Conservation (phyloP, 345 rosid species). For the Syzygium grande region DNA sequence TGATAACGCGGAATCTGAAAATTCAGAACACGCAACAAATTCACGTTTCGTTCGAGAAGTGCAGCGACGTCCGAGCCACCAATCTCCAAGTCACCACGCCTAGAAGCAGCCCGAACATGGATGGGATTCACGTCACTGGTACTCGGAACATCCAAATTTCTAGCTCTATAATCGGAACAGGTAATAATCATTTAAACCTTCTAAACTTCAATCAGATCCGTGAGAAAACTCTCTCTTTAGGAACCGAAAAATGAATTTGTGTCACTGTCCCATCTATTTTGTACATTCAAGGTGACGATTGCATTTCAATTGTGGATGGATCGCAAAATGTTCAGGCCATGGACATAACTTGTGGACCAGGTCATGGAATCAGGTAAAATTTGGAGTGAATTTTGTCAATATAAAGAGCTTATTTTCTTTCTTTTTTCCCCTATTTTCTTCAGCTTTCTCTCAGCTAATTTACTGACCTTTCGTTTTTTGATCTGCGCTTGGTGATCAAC, state of each 20-base stretch:
- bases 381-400: neutral
- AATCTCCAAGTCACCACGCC: conserved; percentile 49
- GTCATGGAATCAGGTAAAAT: conserved; percentile 65
- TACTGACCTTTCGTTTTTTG: neutral
- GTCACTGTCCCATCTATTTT: neutral
- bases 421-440: neutral
- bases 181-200: conserved; percentile 11
- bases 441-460: neutral
- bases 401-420: neutral
- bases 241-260: neutral
- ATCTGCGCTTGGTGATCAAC: neutral
- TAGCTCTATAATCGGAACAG: conserved; percentile 53
- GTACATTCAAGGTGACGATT: conserved; percentile 61
- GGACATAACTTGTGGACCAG: conserved; percentile 57
- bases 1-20: conserved; percentile 38
- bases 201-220: neutral
- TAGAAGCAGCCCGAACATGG: conserved; percentile 69
- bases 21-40: conserved; percentile 67
- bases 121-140: conserved; percentile 69
- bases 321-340: conserved; percentile 39
- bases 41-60: conserved; percentile 47
- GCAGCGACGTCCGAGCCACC: conserved; percentile 40
- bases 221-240: neutral
- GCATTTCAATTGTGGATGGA: conserved; percentile 57
- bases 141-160: conserved; percentile 54